Base-by-base conservation (phyloP, 352 stramenopile genomes). In the Pythium diclinum region DNA sequence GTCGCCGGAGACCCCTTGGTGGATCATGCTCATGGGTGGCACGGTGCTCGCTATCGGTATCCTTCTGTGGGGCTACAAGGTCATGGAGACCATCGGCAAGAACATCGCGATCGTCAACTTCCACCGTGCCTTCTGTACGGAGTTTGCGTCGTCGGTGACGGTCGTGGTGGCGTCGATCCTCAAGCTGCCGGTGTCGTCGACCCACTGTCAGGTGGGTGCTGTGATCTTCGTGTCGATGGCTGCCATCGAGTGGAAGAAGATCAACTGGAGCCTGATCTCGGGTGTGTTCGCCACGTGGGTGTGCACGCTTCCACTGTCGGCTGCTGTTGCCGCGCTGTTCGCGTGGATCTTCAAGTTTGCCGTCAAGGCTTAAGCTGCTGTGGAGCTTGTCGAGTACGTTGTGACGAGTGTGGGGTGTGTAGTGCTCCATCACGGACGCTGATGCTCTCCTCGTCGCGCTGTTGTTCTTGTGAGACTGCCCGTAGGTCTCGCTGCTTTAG, bases 81-180 rank as follows among this genome's bases (percentile, higher is more conserved):
- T 96, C 14, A 91, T 92, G 65, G 72, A 79, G 23, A 83, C 75
- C 1, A 78, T 88, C 19, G 75, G 75, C 36, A 65, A 71, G 23
- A 72, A 79, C 57, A 78, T 85, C 56, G 65, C 59, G 16, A 65
- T 77, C 63, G 78, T 89, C 42, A 81, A 73, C 75, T 69, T 93
- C 73, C 44, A 79, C 49, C 75, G 85, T 34, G 88, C 83, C 6
- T 91, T 88, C 56, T 81, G 64, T 38, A 90, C 86, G 38, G 86
- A 93, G 68, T 71, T 94, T 10, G 79, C 83, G 4, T 77, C 85
- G 0, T 78, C 87, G 3, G 60, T 90, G 13, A 78, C 86, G 3
- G 71, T 91, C 16, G 73, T 89, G 17, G 59, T 87, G 16, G 71
- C 69, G 10, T 81, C 80, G 19, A 49, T 80, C 38, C 63, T 85